Conservation (phyloP, 2,329 filamentous ascomycete genomes). For the Cercospora sp. region DNA sequence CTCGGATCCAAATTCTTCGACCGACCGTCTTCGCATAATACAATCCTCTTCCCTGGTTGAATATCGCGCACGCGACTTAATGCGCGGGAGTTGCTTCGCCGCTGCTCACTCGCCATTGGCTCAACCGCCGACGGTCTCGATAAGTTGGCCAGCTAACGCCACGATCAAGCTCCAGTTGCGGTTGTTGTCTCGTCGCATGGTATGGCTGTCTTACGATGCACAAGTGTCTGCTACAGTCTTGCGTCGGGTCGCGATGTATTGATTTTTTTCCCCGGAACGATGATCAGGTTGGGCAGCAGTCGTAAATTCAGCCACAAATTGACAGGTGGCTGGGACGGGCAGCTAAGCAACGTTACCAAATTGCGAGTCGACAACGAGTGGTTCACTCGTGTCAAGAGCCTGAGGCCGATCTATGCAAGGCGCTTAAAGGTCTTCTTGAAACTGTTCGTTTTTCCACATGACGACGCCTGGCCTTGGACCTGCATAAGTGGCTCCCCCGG, state of each 20-base stretch:
- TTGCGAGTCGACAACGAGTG: background rate
- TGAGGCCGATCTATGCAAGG: background rate
- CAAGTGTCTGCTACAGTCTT: background rate
- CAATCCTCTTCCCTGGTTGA: slow-evolving; percentile 29
- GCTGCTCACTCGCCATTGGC: slow-evolving; percentile 9
- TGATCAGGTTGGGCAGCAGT: slow-evolving; percentile 13
- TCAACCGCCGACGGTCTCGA: slow-evolving; percentile 20
- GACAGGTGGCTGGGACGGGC: slow-evolving; percentile 4
- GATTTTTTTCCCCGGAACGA: background rate
- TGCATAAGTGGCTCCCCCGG: background rate
- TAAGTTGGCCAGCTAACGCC: slow-evolving; percentile 20
- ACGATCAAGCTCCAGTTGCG: slow-evolving; percentile 8
- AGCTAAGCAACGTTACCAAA: background rate
- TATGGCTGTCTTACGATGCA: background rate
- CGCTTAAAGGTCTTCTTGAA: background rate
- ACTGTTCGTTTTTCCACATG: background rate
- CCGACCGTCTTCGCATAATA: slow-evolving; percentile 34
- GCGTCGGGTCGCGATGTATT: background rate
- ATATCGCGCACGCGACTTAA: slow-evolving; percentile 12
- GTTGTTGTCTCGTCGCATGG: slow-evolving; percentile 16
- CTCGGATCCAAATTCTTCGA: background rate
- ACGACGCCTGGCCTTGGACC: background rate
- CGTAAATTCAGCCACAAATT: slow-evolving; percentile 6
- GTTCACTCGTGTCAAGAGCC: background rate
- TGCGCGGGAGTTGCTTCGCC: slow-evolving; percentile 13